Evolutionary conservation across 805 yeast species (phyloP), one percentile per base, ranked within the genome.

Genomic region (Metschnikowia similis): DNA sequence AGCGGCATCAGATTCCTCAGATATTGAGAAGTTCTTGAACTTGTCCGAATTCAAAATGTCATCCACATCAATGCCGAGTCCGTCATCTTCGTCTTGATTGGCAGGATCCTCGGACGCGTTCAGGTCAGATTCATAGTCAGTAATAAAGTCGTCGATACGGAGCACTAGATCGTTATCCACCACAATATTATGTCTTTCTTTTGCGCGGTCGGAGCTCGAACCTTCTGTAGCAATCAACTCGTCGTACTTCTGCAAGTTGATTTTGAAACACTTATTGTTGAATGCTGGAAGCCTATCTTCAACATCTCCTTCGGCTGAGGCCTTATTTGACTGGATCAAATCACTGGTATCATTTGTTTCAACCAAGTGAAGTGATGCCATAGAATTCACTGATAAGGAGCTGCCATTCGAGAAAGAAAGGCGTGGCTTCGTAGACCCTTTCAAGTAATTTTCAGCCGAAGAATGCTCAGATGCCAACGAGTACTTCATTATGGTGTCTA

Each of bases 401-500:
- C 54, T 47, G 9, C 36, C 21, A 9, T 30, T 28, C n/a, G 41
- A 26, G 13, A 40, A 4, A 6, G 35, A 29, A 29, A 35, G 34
- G 0, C 14, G 13, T 32, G 36, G 41, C 6, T 17, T 14, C 9
- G 29, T 21, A 2, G 48, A 48, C 6, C 28, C 48, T 42, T 56
- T 63, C 47, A 72, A 51, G 49, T 72, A 73, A 4, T 63, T 61
- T 49, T 74, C 78, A 0, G 69, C 70, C 35, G 71, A 62, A 2
- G 85, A 80, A 0, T 91, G 86, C 59, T 92, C 96, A 37, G 76
- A 69, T 0, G 63, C 58, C 47, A 87, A 67, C 11, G 96, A 89
- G 52, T 79, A 63, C 40, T 74, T 73, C 91, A 87, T 84, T 3
- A 86, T 69, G 9, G 72, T 69, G 4, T 76, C 78, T 39, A 81